These are phyloP conservation scores for Cladosporium sp. DNA, from an alignment of 2,329 filamentous ascomycete genomes.

Conservation along the genomic window DNA sequence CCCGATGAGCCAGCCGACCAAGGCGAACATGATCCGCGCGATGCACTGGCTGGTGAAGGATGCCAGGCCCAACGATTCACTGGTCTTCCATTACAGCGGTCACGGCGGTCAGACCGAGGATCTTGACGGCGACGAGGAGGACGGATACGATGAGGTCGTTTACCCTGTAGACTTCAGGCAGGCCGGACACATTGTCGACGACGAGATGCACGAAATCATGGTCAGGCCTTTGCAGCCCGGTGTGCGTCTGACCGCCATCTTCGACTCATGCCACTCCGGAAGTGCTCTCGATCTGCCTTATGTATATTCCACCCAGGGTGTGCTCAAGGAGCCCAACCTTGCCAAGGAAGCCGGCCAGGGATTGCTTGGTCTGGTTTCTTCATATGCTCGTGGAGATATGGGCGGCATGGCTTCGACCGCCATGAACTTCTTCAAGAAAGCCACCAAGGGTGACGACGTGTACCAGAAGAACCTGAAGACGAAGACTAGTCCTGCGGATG, in stretches of 20 bases:
- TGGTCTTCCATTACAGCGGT: constrained; percentile 97
- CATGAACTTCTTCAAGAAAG: constrained; percentile 86
- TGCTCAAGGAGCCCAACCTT: constrained; percentile 78
- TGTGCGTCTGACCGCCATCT: constrained; percentile 79
- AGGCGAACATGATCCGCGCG: constrained; percentile 88
- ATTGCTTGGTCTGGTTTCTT: constrained; percentile 68
- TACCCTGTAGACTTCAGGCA: constrained; percentile 80
- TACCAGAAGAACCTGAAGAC: constrained; percentile 81
- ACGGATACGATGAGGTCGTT: constrained; percentile 81
- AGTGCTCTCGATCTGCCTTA: constrained; percentile 77
- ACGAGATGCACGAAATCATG: constrained; percentile 79
- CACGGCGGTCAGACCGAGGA: constrained; percentile 82
- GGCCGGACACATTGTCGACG: constrained; percentile 78
- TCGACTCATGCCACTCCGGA: constrained; percentile 79
- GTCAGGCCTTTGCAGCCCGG: constrained; percentile 77
- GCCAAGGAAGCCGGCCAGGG: constrained; percentile 77
- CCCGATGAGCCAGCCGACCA: constrained; percentile 94
- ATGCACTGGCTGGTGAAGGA: constrained; percentile 99
- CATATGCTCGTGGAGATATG: constrained; percentile 82
- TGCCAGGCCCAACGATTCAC: constrained; percentile 84
- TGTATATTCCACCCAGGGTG: constrained; percentile 76
- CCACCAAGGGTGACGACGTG: constrained; percentile 73
- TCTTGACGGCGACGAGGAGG: constrained; percentile 75
- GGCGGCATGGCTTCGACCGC: constrained; percentile 76
- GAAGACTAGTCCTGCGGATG: constrained; percentile 91